phyloP scores from a whole-genome alignment of 345 rosid species.

The Lenwebbia sp. region DNA sequence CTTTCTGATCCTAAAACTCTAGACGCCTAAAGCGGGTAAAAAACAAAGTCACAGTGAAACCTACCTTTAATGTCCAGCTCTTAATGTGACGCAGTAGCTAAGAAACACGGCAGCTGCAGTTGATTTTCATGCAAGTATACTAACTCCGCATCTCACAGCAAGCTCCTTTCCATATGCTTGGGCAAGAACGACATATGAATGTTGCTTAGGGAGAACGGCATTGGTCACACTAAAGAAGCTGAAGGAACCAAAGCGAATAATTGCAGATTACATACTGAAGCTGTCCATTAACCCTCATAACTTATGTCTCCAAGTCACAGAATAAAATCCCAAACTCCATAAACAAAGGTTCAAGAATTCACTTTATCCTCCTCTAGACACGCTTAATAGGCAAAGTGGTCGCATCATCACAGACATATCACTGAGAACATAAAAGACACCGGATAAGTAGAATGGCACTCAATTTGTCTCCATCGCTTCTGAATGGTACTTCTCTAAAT shows the following conservation, averaged over 20 bases:
- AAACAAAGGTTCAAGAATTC: constrained; percentile 16
- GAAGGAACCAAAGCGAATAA: constrained; percentile 12
- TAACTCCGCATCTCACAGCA: background rate
- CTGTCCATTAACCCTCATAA: constrained; percentile 27
- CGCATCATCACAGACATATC: constrained; percentile 8
- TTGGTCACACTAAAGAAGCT: background rate
- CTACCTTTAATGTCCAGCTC: background rate
- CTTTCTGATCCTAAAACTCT: background rate
- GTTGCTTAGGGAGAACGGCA: background rate
- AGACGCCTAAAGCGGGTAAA: background rate
- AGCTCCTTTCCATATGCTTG: background rate
- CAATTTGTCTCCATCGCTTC: constrained; percentile 72
- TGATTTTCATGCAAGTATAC: background rate
- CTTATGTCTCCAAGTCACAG: constrained; percentile 26
- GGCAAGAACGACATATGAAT: background rate
- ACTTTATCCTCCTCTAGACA: constrained; percentile 7
- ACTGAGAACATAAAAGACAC: constrained; percentile 17
- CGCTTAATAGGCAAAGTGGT: constrained; percentile 13
- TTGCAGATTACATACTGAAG: constrained; percentile 16
- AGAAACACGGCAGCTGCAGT: background rate
- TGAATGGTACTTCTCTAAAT: constrained; percentile 77
- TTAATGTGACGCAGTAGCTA: background rate
- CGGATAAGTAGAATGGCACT: constrained; percentile 5
- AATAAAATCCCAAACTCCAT: constrained; percentile 30
- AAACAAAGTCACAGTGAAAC: background rate